Evolutionary conservation across 352 stramenopile genomes (phyloP).

Genomic region (Globisporangium okanoganense): DNA sequence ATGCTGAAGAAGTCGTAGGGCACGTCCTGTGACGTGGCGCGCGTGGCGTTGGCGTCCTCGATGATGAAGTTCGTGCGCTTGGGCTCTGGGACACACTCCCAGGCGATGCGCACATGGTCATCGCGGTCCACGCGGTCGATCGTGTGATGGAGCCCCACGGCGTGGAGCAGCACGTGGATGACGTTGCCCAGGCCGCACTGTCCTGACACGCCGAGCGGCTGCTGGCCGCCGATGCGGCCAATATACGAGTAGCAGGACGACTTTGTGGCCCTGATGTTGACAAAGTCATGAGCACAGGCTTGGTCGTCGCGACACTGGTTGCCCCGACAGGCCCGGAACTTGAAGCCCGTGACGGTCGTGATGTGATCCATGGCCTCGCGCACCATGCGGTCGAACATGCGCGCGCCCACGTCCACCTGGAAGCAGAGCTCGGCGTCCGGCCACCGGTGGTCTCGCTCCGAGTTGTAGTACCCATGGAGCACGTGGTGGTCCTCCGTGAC

Average conservation of each 20-base stretch:
- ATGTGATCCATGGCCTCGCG: conserved; percentile 62
- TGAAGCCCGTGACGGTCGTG: conserved; percentile 55
- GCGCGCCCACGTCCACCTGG: conserved; percentile 47
- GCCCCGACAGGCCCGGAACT: conserved; percentile 47
- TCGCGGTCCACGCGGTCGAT: conserved; percentile 70
- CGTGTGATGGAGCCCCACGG: conserved; percentile 65
- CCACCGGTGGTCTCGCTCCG: conserved; percentile 73
- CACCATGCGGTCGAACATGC: conserved; percentile 35
- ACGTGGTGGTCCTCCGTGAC: conserved; percentile 16
- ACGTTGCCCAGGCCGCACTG: conserved; percentile 74
- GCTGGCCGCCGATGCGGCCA: conserved; percentile 61
- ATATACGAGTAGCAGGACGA: conserved; percentile 80
- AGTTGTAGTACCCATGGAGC: conserved; percentile 81
- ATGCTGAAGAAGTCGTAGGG: conserved; percentile 86
- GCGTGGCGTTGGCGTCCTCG: conserved; percentile 32
- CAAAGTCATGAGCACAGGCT: conserved; percentile 51
- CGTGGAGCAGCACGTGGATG: conserved; percentile 77
- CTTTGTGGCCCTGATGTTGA: conserved; percentile 44
- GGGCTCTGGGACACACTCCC: conserved; percentile 66
- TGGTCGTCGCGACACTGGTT: conserved; percentile 44
- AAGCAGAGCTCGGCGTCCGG: conserved; percentile 58
- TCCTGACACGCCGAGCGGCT: conserved; percentile 59
- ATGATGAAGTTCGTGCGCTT: conserved; percentile 70
- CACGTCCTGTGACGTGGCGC: conserved; percentile 16
- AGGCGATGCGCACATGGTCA: conserved; percentile 71